Base-by-base conservation (phyloP, 129 eudicot genomes). In the Centrapalus pauciflorus region DNA sequence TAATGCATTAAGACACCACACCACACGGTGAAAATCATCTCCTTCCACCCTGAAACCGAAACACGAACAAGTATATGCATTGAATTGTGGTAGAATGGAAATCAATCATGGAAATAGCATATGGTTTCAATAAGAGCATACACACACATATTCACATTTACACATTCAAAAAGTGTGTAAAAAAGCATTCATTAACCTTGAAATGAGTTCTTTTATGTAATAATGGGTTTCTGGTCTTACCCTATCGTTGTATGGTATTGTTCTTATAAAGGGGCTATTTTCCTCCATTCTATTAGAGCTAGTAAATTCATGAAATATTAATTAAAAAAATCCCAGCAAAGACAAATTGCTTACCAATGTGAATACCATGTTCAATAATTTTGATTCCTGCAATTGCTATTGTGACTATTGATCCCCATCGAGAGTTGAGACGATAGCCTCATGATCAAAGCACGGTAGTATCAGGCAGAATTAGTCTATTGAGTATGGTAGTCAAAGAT, bases 1-100 rank as follows among this genome's bases (percentile, higher is more conserved):
- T 37, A 25, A 23, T 24, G 43, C 77, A 23, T 7, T 23, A 73
- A 30, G 60, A 66, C 43, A 55, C 67, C 48, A 55, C 52, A 33
- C 14, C 52, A 33, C 14, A 19, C 30, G 3, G 6, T 57, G 68
- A 66, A 33, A 6, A 66, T 74, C 79, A 75, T 75, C 79, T 66
- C 68, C 58, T 75, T 57, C 79, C 79, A 33, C 79, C 79, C 79
- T 75, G 61, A 25, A 57, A 46, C 6, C 17, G 23, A 55, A 40
- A 30, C 35, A 28, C 7, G 9, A 64, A 17, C 20, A 40, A 1
- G 14, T 12, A 25, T 24, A 17, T 4, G 67, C 20, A 48, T 71
- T 32, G 55, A 28, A 35, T 35, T 1, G 12, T 24, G 45, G 21
- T 45, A 24, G 6, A 13, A 1, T 27, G 12, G 11, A 43, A 41